A percentile compares a stretch with the other conserved stretches of the same genome.
Conservation (phyloP, 1,284 basidiomycete species). For the Cutaneotrichosporon cutaneum region DNA sequence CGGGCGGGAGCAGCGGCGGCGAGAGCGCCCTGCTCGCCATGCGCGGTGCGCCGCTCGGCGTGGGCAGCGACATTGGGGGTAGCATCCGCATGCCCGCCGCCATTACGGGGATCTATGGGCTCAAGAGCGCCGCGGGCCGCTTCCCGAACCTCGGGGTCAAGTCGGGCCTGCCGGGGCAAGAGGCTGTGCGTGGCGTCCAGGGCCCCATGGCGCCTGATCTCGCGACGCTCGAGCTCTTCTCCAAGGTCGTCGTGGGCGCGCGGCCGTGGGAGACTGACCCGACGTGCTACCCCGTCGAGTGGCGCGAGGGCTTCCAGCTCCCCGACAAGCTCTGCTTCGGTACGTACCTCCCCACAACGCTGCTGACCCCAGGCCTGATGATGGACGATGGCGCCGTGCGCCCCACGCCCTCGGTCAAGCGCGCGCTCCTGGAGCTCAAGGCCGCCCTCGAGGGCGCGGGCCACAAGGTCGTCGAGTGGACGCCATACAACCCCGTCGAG, state of each 20-base stretch:
- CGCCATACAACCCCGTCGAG: constrained; percentile 16
- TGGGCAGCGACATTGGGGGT: constrained; percentile 58
- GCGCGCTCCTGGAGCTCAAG: constrained; percentile 62
- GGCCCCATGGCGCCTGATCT: constrained; percentile 65
- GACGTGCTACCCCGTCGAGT: constrained; percentile 60
- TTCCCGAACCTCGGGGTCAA: constrained; percentile 53
- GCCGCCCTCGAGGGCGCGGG: constrained; percentile 62
- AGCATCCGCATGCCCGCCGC: constrained; percentile 55
- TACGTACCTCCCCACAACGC: not conserved
- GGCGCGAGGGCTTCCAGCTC: constrained; percentile 61
- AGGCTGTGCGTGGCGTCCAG: constrained; percentile 64
- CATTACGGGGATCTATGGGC: constrained; percentile 22
- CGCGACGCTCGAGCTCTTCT: constrained; percentile 59
- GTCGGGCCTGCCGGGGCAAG: constrained; percentile 66
- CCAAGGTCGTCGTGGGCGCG: constrained; percentile 28
- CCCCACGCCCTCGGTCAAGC: constrained; percentile 68
- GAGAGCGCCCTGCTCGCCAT: constrained; percentile 53
- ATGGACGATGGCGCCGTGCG: constrained; percentile 59
- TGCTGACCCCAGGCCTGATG: constrained; percentile 54
- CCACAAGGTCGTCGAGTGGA: constrained; percentile 57
- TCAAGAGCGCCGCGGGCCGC: constrained; percentile 21
- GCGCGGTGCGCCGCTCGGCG: constrained; percentile 43
- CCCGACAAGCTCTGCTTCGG: constrained; percentile 57
- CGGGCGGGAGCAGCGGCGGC: constrained; percentile 51
- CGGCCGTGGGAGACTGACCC: constrained; percentile 70